Evolutionary conservation across 1,139 yeast genomes (phyloP).

Genomic region (Nadsonia commutata): DNA sequence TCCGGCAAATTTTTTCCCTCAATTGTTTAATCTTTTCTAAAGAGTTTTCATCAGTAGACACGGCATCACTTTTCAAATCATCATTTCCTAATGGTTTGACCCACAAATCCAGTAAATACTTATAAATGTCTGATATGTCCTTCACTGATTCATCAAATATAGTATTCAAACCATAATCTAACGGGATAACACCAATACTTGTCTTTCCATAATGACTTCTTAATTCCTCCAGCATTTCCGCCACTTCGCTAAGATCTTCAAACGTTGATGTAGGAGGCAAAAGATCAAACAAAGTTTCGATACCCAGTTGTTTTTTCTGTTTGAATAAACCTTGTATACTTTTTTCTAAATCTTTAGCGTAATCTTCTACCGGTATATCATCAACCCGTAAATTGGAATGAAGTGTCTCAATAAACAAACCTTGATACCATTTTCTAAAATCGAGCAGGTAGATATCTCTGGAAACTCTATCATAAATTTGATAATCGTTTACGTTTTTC

Average conservation of each 20-base stretch:
- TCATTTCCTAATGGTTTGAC: slow-evolving; percentile 9
- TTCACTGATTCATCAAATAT: slow-evolving; percentile 8
- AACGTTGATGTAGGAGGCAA: slow-evolving; percentile 12
- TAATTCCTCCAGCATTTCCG: slow-evolving; percentile 38
- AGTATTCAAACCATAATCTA: slow-evolving; percentile 8
- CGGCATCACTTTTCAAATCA: neutral
- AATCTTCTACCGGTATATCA: slow-evolving; percentile 3
- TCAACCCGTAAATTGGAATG: neutral
- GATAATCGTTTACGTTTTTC: neutral
- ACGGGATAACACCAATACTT: slow-evolving; percentile 14
- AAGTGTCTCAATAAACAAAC: slow-evolving; percentile 6
- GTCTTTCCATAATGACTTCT: slow-evolving; percentile 24
- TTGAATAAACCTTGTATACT: slow-evolving; percentile 9
- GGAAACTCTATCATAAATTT: slow-evolving; percentile 12
- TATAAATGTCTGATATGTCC: slow-evolving; percentile 8
- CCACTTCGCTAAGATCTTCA: slow-evolving; percentile 29
- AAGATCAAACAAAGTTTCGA: slow-evolving; percentile 9
- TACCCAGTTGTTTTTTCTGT: slow-evolving; percentile 3
- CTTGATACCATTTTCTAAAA: slow-evolving; percentile 8
- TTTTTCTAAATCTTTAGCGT: slow-evolving; percentile 7
- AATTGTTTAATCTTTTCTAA: slow-evolving; percentile 4
- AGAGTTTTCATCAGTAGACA: neutral
- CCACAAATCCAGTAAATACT: slow-evolving; percentile 11
- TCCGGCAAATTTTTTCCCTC: slow-evolving; percentile 8
- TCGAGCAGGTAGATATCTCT: slow-evolving; percentile 2